These are phyloP conservation scores for Cyathus striatus DNA, from an alignment of 768 basidiomycete species.

Conservation along the genomic window DNA sequence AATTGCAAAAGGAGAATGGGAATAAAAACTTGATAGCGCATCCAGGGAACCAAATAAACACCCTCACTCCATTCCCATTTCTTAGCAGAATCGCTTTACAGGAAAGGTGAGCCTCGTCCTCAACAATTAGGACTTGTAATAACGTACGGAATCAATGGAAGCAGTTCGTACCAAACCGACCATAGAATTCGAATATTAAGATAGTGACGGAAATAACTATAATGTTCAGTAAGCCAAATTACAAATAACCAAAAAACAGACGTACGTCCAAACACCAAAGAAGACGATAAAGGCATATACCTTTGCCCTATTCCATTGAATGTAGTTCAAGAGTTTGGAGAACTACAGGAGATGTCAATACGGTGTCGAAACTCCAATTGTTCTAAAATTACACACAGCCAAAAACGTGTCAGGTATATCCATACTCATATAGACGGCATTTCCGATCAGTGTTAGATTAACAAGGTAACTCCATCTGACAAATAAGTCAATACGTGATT, in stretches of 20 bases:
- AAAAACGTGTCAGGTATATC: conserved; percentile 90
- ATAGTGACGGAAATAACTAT: conserved; percentile 91
- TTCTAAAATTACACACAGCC: conserved; percentile 59
- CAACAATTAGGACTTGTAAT: not conserved
- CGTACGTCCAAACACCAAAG: conserved; percentile 77
- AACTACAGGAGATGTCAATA: conserved; percentile 55
- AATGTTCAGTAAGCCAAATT: conserved; percentile 2
- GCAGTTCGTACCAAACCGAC: conserved; percentile 80
- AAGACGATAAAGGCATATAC: conserved; percentile 60
- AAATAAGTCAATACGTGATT: conserved; percentile 3
- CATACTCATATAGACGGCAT: conserved; percentile 94
- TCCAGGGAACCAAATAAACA: conserved; percentile 70
- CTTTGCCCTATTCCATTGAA: conserved; percentile 63
- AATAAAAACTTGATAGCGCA: conserved; percentile 75
- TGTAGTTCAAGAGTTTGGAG: conserved; percentile 86
- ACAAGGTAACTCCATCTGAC: conserved; percentile 77
- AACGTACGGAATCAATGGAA: conserved; percentile 69
- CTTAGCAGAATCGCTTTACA: conserved; percentile 43
- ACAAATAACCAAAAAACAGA: conserved; percentile 9
- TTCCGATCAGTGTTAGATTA: conserved; percentile 84
- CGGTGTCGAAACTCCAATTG: too few species aligned
- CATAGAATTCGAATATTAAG: conserved; percentile 82
- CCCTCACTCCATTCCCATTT: conserved; percentile 60
- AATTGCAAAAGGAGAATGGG: conserved; percentile 73
- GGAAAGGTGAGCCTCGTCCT: not conserved